phyloP scores from a whole-genome alignment of 2,329 filamentous ascomycete genomes.

The Penicillium sp. region DNA sequence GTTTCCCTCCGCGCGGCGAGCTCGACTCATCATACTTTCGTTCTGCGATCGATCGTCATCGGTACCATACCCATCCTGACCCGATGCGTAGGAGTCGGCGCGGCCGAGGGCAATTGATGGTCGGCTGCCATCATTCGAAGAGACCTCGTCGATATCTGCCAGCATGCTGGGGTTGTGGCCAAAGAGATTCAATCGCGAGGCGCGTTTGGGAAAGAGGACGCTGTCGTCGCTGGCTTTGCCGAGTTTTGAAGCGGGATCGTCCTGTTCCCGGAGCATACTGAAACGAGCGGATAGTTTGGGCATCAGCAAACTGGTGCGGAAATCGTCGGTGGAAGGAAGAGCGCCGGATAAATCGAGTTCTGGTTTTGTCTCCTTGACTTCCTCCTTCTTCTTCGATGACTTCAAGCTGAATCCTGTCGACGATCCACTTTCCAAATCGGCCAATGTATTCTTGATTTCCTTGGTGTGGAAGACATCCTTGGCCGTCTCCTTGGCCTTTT shows the following conservation, averaged over 20 bases:
- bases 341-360: conserved; percentile 68
- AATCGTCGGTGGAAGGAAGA: conserved; percentile 78
- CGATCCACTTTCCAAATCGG: conserved; percentile 37
- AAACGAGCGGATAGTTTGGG: conserved; percentile 89
- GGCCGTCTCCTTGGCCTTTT: conserved; percentile 28
- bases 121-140: conserved; percentile 62
- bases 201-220: conserved; percentile 74
- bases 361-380: conserved; percentile 44
- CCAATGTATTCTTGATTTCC: conserved; percentile 27
- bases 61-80: conserved; percentile 51
- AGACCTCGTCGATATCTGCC: conserved; percentile 83
- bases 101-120: conserved; percentile 57
- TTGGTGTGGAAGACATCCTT: conserved; percentile 10
- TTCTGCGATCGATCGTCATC: conserved; percentile 59
- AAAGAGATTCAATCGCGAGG: conserved; percentile 70
- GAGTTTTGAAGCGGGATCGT: conserved; percentile 80
- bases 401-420: conserved; percentile 30
- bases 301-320: conserved; percentile 93
- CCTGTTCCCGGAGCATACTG: conserved; percentile 92
- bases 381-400: conserved; percentile 46
- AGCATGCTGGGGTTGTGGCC: conserved; percentile 57
- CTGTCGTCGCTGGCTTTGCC: conserved; percentile 96
- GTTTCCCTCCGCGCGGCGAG: conserved; percentile 81
- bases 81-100: conserved; percentile 59
- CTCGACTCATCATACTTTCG: conserved; percentile 74